Conservation (phyloP, 768 basidiomycete species). For the Lentinus brumalis region DNA sequence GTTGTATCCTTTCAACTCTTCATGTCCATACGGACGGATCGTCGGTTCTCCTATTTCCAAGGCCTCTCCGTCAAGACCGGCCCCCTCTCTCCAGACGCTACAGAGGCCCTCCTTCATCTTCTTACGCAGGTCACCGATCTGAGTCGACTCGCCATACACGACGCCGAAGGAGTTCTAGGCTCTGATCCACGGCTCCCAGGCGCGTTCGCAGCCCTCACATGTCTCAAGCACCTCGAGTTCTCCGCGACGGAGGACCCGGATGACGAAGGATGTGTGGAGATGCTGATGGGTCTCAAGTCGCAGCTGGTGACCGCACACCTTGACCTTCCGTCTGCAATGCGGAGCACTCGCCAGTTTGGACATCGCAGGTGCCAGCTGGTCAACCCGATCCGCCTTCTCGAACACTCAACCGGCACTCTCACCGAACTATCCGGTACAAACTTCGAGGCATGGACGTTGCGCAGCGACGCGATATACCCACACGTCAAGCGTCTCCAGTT, state of each 20-base stretch:
- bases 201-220: neutral
- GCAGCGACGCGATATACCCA: neutral
- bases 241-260: neutral
- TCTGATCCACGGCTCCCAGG: neutral
- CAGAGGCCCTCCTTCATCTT: neutral
- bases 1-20: too few relatives aligned
- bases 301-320: neutral
- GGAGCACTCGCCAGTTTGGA: neutral
- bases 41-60: too few relatives aligned
- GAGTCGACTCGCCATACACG: neutral
- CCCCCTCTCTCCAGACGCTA: neutral
- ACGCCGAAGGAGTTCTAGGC: neutral
- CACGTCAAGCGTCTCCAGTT: neutral
- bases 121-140: neutral
- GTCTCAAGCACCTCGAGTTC: slow-evolving; percentile 3
- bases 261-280: neutral
- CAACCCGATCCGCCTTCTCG: neutral
- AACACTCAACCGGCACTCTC: neutral
- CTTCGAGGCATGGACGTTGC: neutral
- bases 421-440: neutral
- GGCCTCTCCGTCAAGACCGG: neutral
- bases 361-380: neutral
- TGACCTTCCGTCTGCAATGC: neutral
- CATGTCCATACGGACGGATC: too few relatives aligned
- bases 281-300: neutral